A percentile compares a stretch with the other conserved stretches of the same genome.
These are phyloP conservation scores for bread wheat (Triticum aestivum) DNA, from an alignment of 176 grass and related monocot species.

Conservation along the genomic window DNA sequence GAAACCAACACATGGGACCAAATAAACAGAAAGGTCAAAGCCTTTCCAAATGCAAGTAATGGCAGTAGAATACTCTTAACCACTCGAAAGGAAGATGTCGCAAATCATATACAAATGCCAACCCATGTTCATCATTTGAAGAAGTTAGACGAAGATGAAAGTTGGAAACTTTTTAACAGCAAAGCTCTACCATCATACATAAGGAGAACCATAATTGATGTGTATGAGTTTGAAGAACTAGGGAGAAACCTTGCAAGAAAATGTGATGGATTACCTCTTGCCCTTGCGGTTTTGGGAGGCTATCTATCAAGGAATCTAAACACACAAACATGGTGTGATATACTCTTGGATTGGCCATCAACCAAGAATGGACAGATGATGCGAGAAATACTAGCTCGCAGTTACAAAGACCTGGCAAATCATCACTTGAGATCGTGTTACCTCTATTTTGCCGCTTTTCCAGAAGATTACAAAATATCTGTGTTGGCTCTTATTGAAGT, in stretches of 20 bases:
- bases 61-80: not conserved
- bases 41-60: not conserved
- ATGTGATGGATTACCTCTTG: not conserved
- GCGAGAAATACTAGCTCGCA: not conserved
- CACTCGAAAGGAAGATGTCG: not conserved
- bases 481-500: not conserved
- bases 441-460: not conserved
- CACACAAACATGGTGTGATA: not conserved
- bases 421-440: not conserved
- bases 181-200: not conserved
- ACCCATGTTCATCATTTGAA: not conserved
- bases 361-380: not conserved
- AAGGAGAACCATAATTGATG: not conserved
- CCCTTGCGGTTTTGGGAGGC: not conserved
- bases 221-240: not conserved
- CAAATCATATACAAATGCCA: not conserved
- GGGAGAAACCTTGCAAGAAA: not conserved
- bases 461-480: not conserved
- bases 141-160: too few relatives aligned
- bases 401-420: not conserved
- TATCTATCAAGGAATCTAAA: not conserved
- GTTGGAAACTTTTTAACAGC: too few relatives aligned
- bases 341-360: not conserved
- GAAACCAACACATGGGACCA: not conserved
- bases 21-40: not conserved